Evolutionary conservation across 163 green algal genomes (phyloP).

Genomic region (Prototheca wickerhamii): DNA sequence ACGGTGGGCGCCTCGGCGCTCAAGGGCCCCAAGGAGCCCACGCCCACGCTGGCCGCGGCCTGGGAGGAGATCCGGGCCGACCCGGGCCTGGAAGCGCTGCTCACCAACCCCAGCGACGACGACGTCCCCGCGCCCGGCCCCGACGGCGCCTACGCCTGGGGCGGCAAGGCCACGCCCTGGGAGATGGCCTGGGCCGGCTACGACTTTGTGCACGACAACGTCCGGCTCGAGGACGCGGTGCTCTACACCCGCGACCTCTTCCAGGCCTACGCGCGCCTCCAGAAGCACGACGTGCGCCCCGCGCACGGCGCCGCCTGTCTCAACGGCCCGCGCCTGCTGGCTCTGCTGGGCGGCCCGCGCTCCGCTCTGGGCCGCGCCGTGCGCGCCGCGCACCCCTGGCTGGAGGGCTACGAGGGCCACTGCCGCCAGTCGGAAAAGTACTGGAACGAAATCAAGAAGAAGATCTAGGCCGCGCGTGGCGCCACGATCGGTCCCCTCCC

Average conservation of each 20-base stretch:
- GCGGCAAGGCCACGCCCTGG: constrained; percentile 7
- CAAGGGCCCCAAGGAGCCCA: neutral
- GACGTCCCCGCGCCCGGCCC: neutral
- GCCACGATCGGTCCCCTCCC: too few relatives aligned
- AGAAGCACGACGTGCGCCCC: neutral
- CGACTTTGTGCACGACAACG: neutral
- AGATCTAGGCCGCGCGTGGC: too few relatives aligned
- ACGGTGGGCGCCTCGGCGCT: neutral
- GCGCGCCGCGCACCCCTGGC: neutral
- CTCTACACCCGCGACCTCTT: constrained; percentile 7
- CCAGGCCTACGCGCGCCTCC: neutral
- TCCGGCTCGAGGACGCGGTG: constrained; percentile 1
- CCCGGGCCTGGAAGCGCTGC: neutral
- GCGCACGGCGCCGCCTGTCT: neutral
- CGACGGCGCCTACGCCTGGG: neutral
- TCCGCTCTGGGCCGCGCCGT: neutral
- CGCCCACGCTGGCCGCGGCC: constrained; percentile 3
- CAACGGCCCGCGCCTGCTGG: constrained; percentile 1
- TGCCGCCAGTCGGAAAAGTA: neutral
- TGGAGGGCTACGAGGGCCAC: neutral
- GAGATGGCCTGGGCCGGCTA: constrained; percentile 7
- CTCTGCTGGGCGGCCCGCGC: neutral
- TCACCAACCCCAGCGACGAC: neutral
- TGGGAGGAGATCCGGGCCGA: neutral
- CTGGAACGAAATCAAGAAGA: neutral